Conservation (phyloP, 2,329 filamentous ascomycete genomes). For the Alternaria gaisen region DNA sequence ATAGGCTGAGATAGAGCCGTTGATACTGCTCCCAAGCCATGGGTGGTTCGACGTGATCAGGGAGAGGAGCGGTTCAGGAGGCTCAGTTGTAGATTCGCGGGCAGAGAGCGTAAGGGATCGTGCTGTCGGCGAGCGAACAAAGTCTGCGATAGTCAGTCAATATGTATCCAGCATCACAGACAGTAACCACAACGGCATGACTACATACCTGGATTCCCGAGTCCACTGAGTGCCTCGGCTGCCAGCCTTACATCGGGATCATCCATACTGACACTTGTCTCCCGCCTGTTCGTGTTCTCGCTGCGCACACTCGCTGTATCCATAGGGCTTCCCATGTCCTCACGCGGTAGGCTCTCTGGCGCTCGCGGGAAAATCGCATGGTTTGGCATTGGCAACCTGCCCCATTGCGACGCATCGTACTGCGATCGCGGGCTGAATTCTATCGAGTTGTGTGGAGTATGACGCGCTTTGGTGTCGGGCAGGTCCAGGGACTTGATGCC, state of each 20-base stretch:
- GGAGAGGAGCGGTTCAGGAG: constrained; percentile 79
- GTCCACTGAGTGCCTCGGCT: constrained; percentile 60
- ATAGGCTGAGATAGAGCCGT: constrained; percentile 84
- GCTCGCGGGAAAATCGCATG: constrained; percentile 43
- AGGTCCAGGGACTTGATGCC: constrained; percentile 57
- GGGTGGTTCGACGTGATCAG: constrained; percentile 90
- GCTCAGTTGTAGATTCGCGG: constrained; percentile 58
- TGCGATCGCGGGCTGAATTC: constrained; percentile 47
- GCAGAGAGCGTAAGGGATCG: constrained; percentile 43
- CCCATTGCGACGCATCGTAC: constrained; percentile 36
- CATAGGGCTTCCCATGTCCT: constrained; percentile 55
- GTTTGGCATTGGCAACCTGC: constrained; percentile 36
- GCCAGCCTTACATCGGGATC: constrained; percentile 60
- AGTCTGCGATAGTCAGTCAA: constrained; percentile 48
- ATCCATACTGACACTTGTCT: constrained; percentile 58
- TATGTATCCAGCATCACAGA: constrained; percentile 11
- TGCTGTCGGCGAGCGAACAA: constrained; percentile 52
- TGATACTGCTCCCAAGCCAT: constrained; percentile 83
- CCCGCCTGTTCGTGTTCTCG: constrained; percentile 37
- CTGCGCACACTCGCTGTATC: constrained; percentile 56
- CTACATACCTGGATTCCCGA: constrained; percentile 59
- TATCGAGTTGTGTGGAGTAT: constrained; percentile 39
- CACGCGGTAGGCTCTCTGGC: constrained; percentile 40
- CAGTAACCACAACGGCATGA: constrained; percentile 7
- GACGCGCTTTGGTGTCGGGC: constrained; percentile 39